phyloP scores from a whole-genome alignment of 495 filamentous ascomycete genomes.

The Saxophila tyrrhenica region DNA sequence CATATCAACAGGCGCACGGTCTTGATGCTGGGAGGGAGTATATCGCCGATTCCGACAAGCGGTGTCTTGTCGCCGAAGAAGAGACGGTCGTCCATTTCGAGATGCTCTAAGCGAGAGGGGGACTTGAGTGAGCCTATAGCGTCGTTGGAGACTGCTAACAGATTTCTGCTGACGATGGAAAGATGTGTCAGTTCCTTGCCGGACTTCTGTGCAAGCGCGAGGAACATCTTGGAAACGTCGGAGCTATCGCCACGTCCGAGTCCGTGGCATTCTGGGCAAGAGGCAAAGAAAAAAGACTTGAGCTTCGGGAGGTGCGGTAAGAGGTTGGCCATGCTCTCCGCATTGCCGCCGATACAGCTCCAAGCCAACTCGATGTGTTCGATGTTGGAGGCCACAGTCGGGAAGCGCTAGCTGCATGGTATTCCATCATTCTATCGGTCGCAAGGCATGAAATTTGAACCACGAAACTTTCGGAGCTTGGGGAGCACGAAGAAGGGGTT shows the following conservation, averaged over 20 bases:
- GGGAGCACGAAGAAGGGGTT: not conserved
- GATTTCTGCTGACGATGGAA: not conserved
- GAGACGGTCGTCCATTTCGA: not conserved
- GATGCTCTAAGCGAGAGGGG: not conserved
- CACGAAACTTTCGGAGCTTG: not conserved
- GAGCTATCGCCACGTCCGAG: too few species aligned
- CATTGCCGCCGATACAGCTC: not conserved
- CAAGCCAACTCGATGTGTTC: not conserved
- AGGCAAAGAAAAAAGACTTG: not conserved
- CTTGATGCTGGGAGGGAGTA: not conserved
- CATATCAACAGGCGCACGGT: not conserved
- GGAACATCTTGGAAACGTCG: not conserved
- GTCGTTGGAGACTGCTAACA: not conserved
- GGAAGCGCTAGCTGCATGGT: not conserved
- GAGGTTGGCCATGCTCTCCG: not conserved
- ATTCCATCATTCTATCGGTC: not conserved
- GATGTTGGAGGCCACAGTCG: not conserved
- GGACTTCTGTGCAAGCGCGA: not conserved
- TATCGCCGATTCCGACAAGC: not conserved
- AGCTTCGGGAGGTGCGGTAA: not conserved
- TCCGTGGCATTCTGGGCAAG: not conserved
- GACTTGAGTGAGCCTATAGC: not conserved
- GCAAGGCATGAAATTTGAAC: not conserved
- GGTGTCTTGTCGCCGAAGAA: not conserved
- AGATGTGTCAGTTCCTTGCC: not conserved